Percentiles rank a stretch among this genome's conserved stretches.
Conservation (phyloP, 495 filamentous ascomycete genomes). For the Tuber calosporum region DNA sequence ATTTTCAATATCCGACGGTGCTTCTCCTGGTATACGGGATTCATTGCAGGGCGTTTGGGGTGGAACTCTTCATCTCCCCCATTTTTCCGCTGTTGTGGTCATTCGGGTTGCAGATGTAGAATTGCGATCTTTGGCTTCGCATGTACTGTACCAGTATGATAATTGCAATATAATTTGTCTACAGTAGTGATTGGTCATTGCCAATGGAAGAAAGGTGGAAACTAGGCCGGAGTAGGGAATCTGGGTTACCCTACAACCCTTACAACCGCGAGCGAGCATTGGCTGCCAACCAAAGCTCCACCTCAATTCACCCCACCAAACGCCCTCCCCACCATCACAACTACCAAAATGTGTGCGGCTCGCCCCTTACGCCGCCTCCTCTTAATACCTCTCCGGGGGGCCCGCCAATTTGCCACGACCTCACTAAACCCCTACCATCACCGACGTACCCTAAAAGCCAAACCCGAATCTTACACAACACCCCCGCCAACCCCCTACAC, state of each 20-base stretch:
- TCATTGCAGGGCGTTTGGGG: neutral
- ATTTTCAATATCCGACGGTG: neutral
- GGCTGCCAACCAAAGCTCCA: constrained; percentile 23
- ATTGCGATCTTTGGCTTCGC: neutral
- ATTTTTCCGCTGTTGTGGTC: neutral
- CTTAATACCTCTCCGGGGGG: constrained; percentile 43
- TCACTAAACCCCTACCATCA: constrained; percentile 44
- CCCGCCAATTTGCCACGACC: constrained; percentile 48
- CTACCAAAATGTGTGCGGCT: constrained; percentile 51
- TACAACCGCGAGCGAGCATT: constrained; percentile 15
- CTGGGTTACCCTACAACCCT: constrained; percentile 19
- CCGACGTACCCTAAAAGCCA: constrained; percentile 52
- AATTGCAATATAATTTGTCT: constrained; percentile 1
- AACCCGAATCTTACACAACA: constrained; percentile 28
- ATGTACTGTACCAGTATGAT: neutral
- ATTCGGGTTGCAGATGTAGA: neutral
- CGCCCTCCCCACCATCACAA: constrained; percentile 2
- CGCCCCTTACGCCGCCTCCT: constrained; percentile 53
- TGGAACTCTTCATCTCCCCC: neutral
- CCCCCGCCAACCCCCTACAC: constrained; percentile 52
- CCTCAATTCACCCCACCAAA: constrained; percentile 9
- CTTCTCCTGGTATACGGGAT: neutral
- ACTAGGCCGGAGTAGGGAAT: neutral
- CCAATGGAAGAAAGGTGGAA: neutral
- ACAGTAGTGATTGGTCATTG: neutral